A percentile compares a stretch with the other conserved stretches of the same genome.
These are phyloP conservation scores for Pseudogymnoascus sp. DNA, from an alignment of 2,329 filamentous ascomycete species.

Conservation along the genomic window DNA sequence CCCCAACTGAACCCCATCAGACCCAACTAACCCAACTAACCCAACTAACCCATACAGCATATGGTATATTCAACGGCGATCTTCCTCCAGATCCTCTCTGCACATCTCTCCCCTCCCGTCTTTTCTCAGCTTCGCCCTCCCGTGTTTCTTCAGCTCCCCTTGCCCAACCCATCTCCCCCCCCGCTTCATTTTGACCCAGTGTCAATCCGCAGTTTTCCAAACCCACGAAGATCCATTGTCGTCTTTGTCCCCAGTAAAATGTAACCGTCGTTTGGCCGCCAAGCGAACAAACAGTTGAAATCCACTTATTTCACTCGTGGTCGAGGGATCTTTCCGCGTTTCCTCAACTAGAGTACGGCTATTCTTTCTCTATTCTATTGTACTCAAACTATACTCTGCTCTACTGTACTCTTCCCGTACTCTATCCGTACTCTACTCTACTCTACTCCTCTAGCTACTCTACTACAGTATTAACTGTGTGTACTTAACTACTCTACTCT, in stretches of 20 bases:
- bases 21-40: neutral
- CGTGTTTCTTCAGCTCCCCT: neutral
- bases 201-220: neutral
- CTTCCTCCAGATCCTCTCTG: neutral
- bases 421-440: neutral
- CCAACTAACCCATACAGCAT: neutral
- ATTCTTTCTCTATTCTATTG: neutral
- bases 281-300: neutral
- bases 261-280: neutral
- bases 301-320: conserved; percentile 8
- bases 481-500: neutral
- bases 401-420: neutral
- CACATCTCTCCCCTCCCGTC: neutral
- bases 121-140: neutral
- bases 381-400: neutral
- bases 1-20: neutral
- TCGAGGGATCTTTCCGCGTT: neutral
- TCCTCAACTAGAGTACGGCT: neutral
- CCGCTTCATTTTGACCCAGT: neutral
- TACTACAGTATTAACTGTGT: neutral
- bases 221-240: neutral
- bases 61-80: neutral
- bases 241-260: neutral
- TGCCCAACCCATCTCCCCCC: neutral
- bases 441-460: neutral